Conservation (phyloP, 208 protist genomes). For the Wallacemonas sp. region DNA sequence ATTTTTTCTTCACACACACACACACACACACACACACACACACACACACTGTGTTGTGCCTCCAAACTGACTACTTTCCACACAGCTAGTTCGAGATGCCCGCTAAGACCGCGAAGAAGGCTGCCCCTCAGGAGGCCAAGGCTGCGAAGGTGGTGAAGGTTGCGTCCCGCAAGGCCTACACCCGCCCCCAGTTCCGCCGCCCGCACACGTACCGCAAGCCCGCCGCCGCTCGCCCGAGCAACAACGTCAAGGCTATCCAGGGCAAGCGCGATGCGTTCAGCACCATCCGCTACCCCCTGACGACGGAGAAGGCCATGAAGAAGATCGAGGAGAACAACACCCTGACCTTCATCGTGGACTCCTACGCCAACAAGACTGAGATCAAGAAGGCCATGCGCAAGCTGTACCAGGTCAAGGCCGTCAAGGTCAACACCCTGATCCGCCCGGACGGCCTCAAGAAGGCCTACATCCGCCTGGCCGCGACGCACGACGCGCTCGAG, state of each 20-base stretch:
- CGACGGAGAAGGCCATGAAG: slow-evolving; percentile 99
- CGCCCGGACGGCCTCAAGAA: slow-evolving; percentile 98
- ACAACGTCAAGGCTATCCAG: slow-evolving; percentile 82
- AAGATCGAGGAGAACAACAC: slow-evolving; percentile 99
- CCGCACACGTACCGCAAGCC: slow-evolving; percentile 95
- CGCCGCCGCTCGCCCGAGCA: slow-evolving; percentile 91
- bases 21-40: too few relatives aligned
- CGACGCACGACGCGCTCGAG: slow-evolving; percentile 97
- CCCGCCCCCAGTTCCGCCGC: slow-evolving; percentile 95
- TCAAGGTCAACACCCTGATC: slow-evolving; percentile 99
- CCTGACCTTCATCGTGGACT: slow-evolving; percentile 99
- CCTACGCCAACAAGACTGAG: slow-evolving; percentile 97
- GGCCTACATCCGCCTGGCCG: slow-evolving; percentile 97
- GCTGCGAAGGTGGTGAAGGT: slow-evolving; percentile 89
- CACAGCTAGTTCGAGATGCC: slow-evolving; percentile 46
- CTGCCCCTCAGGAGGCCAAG: slow-evolving; percentile 48
- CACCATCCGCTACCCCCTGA: slow-evolving; percentile 98
- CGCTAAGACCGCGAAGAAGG: slow-evolving; percentile 61
- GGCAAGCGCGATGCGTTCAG: slow-evolving; percentile 88
- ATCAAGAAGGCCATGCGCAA: slow-evolving; percentile 98
- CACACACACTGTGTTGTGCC: too few relatives aligned
- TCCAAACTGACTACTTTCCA: too few relatives aligned
- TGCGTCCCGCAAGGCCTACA: slow-evolving; percentile 95
- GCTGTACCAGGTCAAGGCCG: slow-evolving; percentile 97
- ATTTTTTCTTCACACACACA: too few relatives aligned